A percentile compares a stretch with the other conserved stretches of the same genome.
Conservation (phyloP, 352 stramenopile species). For the Phytophthora pinifolia region DNA sequence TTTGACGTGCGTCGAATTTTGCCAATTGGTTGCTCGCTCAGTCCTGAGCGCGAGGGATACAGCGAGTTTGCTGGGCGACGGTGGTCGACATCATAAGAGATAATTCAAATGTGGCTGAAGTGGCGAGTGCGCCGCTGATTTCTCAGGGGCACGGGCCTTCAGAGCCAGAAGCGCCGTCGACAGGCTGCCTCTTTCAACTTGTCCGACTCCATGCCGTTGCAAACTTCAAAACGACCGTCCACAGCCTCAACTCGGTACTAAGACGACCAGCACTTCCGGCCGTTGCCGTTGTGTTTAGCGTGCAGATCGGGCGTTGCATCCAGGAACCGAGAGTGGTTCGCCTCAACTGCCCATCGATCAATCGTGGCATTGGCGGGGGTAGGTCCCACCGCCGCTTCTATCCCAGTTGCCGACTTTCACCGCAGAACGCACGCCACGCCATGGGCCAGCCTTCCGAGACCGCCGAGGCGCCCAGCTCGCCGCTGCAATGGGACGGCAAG, state of each 20-base stretch:
- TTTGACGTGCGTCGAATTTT: no score
- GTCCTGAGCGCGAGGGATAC: no score
- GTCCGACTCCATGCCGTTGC: constrained; percentile 15
- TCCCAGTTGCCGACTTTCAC: constrained; percentile 24
- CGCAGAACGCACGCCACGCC: neutral
- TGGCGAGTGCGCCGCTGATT: no score
- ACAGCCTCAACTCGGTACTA: constrained; percentile 18
- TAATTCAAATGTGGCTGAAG: no score
- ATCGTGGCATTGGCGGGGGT: no score
- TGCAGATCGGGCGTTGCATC: neutral
- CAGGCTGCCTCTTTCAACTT: constrained; percentile 2
- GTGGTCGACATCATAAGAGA: no score
- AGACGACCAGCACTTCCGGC: constrained; percentile 8
- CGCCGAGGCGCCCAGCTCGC: constrained; percentile 6
- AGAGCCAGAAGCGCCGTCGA: neutral
- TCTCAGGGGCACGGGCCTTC: no score
- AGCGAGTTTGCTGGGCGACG: no score
- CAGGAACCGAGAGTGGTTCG: neutral
- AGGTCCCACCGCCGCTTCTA: constrained; percentile 12
- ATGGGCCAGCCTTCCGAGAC: constrained; percentile 21
- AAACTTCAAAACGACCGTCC: constrained; percentile 13
- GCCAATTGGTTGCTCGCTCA: no score
- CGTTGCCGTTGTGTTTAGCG: neutral
- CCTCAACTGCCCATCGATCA: constrained; percentile 22
- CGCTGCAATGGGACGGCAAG: constrained; percentile 42